phyloP scores from a whole-genome alignment of 2,329 filamentous ascomycete genomes.

The Colletotrichum sp. region DNA sequence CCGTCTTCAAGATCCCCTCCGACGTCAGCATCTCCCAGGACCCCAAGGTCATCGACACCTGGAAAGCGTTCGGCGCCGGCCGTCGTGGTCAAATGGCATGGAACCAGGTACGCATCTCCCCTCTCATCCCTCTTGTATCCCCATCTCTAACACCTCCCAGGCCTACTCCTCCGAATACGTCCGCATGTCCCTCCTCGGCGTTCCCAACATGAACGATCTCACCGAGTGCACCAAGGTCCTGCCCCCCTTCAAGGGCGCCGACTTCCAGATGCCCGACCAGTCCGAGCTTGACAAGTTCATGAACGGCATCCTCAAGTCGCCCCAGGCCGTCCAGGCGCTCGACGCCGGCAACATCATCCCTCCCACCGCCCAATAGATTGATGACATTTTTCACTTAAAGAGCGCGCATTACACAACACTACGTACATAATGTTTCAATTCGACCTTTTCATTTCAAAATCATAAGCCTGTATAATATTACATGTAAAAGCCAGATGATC shows the following conservation, averaged over 20 bases:
- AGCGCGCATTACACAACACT: not conserved
- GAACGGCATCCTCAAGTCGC: not conserved
- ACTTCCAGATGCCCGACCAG: slow-evolving; percentile 12
- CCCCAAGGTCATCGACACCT: slow-evolving; percentile 38
- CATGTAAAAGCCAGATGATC: not conserved
- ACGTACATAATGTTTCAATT: not conserved
- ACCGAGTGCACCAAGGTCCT: slow-evolving; percentile 61
- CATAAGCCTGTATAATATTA: not conserved
- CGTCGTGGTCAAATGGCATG: slow-evolving; percentile 39
- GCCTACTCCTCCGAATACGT: slow-evolving; percentile 59
- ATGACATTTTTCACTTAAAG: not conserved
- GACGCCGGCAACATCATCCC: slow-evolving; percentile 21
- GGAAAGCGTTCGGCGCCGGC: slow-evolving; percentile 38
- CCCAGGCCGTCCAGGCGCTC: slow-evolving; percentile 2
- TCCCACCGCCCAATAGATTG: not conserved
- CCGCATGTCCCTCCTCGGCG: slow-evolving; percentile 58
- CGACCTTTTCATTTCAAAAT: not conserved
- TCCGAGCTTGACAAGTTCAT: not conserved
- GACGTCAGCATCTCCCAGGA: slow-evolving; percentile 45
- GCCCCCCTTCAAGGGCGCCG: slow-evolving; percentile 34
- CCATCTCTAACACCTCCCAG: slow-evolving; percentile 25
- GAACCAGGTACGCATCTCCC: slow-evolving; percentile 39
- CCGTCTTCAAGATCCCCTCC: slow-evolving; percentile 46
- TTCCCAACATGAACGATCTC: slow-evolving; percentile 60
- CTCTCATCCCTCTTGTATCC: not conserved